Evolutionary conservation across 495 filamentous ascomycete species (phyloP), one percentile per base, ranked within the genome.

Genomic region (Amniculicola lignicola): DNA sequence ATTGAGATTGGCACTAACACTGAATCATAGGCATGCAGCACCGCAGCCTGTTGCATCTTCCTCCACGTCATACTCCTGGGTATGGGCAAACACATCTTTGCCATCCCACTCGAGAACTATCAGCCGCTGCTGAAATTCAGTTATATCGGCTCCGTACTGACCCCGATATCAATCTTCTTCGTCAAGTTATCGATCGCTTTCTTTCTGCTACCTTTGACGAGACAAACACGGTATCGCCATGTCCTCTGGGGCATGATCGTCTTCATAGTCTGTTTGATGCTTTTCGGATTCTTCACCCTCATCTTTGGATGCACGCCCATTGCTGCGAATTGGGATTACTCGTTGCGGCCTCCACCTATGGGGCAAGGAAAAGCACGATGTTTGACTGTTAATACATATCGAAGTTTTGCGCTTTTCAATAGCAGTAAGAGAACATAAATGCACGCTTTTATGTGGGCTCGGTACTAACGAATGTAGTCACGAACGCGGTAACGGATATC

Each of bases 141-240:
- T 16, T 67, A 48, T 39, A 51, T 54, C 38, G 41, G 51, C 9
- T 25, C 27, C 0, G 12, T 67, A 9, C 14, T 63, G 10, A 49
- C 51, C 12, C 36, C 50, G 23, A 10, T 51, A 11, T 25, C 54
- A 18, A 15, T 54, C 16, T 57, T 22, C 36, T 59, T 54, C 35
- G 37, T 65, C 22, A 69, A 69, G 46, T 53, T 69, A n/a, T 64
- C 61, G 5, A 54, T 69, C 38, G 63, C 61, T 1, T 59, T 67
- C 29, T 69, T 69, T 31, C 42, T 69, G 19, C 38, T 69, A 38
- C 45, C 53, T 9, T 25, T 69, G 4, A 58, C 64, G 7, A 15
- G 27, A 1, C 47, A 40, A 21, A 60, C 56, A 18, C 16, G 11
- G 2, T 67, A 54, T 42, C 54, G 58, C 23, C 21, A 40, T 14